Evolutionary conservation across 148 eudicot genomes (phyloP).

Genomic region (Persicaria tinctoria): DNA sequence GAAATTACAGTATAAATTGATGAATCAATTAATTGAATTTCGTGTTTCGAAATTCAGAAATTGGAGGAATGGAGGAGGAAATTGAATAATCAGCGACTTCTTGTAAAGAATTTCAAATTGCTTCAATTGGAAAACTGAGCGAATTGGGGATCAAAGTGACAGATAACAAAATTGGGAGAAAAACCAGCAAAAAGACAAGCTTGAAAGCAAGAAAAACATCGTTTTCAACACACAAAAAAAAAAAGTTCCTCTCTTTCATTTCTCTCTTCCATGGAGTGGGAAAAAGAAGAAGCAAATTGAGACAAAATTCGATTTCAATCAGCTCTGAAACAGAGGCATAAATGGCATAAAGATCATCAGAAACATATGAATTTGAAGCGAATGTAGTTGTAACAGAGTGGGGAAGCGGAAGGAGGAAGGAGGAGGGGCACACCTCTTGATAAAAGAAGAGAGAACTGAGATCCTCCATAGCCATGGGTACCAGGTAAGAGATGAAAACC

Average conservation of each 20-base stretch:
- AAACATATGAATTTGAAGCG: neutral
- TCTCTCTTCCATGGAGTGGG: no score
- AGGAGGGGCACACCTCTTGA: conserved; percentile 46
- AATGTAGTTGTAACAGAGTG: neutral
- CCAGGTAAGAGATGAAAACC: conserved; percentile 1
- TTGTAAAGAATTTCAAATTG: no score
- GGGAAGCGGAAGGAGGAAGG: neutral
- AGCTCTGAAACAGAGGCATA: neutral
- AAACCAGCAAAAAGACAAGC: neutral
- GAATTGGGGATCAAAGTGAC: neutral
- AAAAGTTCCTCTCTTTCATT: no score
- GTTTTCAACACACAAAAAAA: neutral
- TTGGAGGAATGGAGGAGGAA: no score
- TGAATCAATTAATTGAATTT: neutral
- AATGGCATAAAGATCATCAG: neutral
- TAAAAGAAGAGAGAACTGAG: conserved; percentile 40
- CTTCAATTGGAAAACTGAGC: neutral
- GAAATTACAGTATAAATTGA: neutral
- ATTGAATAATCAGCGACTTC: no score
- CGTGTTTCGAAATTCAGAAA: no score
- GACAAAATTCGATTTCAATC: neutral
- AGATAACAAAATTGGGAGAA: neutral
- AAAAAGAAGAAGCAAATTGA: neutral
- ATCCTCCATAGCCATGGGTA: conserved; percentile 39
- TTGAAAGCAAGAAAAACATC: neutral